phyloP scores from a whole-genome alignment of 2,329 filamentous ascomycete genomes.

The Lasiodiplodia citricola region DNA sequence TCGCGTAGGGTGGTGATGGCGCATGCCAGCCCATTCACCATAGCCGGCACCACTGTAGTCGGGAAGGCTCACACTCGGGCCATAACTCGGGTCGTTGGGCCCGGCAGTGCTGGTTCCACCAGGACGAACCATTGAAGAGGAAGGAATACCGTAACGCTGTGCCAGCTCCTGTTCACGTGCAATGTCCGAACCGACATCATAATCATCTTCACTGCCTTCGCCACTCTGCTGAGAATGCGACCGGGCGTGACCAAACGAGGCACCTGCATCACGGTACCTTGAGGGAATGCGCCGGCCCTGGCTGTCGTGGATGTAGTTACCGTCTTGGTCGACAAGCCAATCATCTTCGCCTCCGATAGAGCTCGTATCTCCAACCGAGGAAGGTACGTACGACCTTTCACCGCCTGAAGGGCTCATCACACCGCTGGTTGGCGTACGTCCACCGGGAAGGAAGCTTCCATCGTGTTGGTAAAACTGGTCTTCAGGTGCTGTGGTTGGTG shows the following conservation, averaged over 20 bases:
- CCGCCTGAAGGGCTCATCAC: constrained; percentile 5
- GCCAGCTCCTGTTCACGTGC: constrained; percentile 55
- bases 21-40: constrained; percentile 42
- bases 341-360: constrained; percentile 44
- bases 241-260: constrained; percentile 7
- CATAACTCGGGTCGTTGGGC: constrained; percentile 19
- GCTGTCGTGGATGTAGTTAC: constrained; percentile 44
- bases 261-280: constrained; percentile 28
- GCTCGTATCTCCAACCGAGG: constrained; percentile 37
- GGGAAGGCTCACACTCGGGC: constrained; percentile 28
- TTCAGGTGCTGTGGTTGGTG: constrained; percentile 34
- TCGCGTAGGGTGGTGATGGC: constrained; percentile 47
- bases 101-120: constrained; percentile 9
- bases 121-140: constrained; percentile 23
- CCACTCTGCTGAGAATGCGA: constrained; percentile 19
- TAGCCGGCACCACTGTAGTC: constrained; percentile 47
- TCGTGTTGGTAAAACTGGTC: constrained; percentile 47
- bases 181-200: constrained; percentile 58
- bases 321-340: constrained; percentile 43
- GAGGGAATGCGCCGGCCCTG: constrained; percentile 41
- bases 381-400: constrained; percentile 44
- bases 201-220: constrained; percentile 51
- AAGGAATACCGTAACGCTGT: constrained; percentile 50
- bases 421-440: constrained; percentile 19
- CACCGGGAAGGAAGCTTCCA: constrained; percentile 41